Conservation (phyloP, 1,284 basidiomycete species). For the Ustilago trichophora region DNA sequence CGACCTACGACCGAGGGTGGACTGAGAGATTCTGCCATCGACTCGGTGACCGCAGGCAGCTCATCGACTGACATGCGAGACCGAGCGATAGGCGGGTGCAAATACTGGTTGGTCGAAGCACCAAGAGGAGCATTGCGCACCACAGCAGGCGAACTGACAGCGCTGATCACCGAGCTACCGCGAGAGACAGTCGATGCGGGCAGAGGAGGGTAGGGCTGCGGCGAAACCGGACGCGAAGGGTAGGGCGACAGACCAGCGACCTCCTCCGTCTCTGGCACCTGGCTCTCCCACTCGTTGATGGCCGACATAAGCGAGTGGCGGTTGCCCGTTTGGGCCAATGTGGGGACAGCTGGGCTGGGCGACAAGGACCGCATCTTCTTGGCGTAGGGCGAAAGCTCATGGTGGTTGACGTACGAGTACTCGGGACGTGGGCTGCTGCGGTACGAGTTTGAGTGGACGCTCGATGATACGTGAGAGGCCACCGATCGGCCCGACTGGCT, state of each 20-base stretch:
- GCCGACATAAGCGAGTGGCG: conserved; percentile 55
- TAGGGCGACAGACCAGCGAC: conserved; percentile 15
- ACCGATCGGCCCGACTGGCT: conserved; percentile 47
- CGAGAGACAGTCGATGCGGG: conserved; percentile 49
- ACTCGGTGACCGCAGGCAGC: conserved; percentile 13
- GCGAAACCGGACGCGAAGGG: conserved; percentile 32
- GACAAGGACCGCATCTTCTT: conserved; percentile 52
- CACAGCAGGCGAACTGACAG: conserved; percentile 44
- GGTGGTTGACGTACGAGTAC: conserved; percentile 45
- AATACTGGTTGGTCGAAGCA: conserved; percentile 57
- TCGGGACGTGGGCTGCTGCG: conserved; percentile 41
- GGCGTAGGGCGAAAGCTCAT: conserved; percentile 45
- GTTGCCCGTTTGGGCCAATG: conserved; percentile 26
- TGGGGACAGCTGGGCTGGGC: conserved; percentile 33
- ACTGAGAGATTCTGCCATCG: conserved; percentile 23
- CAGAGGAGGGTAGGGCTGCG: conserved; percentile 36
- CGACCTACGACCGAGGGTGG: conserved; percentile 10
- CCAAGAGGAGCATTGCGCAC: conserved; percentile 60
- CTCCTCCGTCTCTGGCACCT: conserved; percentile 26
- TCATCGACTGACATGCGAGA: conserved; percentile 38
- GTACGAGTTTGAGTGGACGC: conserved; percentile 36
- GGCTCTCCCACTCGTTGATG: conserved; percentile 62
- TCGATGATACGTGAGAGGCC: conserved; percentile 51
- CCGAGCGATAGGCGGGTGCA: conserved; percentile 46
- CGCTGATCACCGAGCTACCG: conserved; percentile 44